Evolutionary conservation across 2,329 filamentous ascomycete species (phyloP).

Genomic region (Metarhizium album): DNA sequence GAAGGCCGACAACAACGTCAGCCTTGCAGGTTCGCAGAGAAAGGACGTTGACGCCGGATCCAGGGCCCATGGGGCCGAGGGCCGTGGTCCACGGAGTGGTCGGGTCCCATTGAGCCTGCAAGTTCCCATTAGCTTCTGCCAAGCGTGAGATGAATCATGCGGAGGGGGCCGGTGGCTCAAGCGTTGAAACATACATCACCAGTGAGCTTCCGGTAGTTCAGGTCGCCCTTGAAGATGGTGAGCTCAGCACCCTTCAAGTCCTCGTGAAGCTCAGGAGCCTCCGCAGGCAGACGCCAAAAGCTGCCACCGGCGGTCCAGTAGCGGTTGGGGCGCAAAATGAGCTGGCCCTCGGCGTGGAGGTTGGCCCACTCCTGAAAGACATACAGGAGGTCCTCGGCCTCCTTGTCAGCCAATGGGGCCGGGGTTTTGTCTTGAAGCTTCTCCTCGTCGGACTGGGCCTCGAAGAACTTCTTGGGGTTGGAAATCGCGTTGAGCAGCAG

Average conservation of each 20-base stretch:
- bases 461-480: slow-evolving; percentile 69
- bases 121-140: not conserved
- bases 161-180: not conserved
- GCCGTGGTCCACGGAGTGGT: slow-evolving; percentile 78
- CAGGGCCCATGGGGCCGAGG: slow-evolving; percentile 73
- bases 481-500: slow-evolving; percentile 74
- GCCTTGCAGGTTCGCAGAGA: slow-evolving; percentile 93
- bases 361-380: slow-evolving; percentile 73
- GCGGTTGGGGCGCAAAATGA: slow-evolving; percentile 70
- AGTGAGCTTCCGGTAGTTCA: slow-evolving; percentile 92
- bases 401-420: slow-evolving; percentile 52
- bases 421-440: slow-evolving; percentile 44
- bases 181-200: slow-evolving; percentile 77
- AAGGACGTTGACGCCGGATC: slow-evolving; percentile 73
- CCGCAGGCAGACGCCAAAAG: slow-evolving; percentile 74
- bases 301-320: slow-evolving; percentile 89
- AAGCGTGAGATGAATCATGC: not conserved
- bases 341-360: slow-evolving; percentile 72
- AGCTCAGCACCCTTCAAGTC: slow-evolving; percentile 78
- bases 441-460: slow-evolving; percentile 59
- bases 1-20: slow-evolving; percentile 86
- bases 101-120: slow-evolving; percentile 56
- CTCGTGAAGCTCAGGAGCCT: slow-evolving; percentile 55
- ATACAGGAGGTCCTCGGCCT: slow-evolving; percentile 57
- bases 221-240: slow-evolving; percentile 91